phyloP scores from a whole-genome alignment of 2,329 filamentous ascomycete genomes.

The Lecanicillium sp. region DNA sequence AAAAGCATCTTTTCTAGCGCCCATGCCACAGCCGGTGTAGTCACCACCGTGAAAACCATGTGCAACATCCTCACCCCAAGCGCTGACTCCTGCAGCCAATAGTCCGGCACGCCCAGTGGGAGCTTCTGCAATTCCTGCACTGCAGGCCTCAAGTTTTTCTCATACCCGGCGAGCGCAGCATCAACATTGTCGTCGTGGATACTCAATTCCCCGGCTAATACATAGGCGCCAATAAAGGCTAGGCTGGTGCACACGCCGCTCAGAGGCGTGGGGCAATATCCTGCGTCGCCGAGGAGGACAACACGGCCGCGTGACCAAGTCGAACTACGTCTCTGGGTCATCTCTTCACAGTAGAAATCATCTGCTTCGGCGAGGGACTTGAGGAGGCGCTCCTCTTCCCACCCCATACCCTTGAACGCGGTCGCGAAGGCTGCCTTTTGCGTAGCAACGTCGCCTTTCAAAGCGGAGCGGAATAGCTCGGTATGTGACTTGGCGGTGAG shows the following conservation, averaged over 20 bases:
- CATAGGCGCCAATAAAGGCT: constrained; percentile 37
- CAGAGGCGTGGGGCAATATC: constrained; percentile 32
- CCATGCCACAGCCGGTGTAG: too few relatives aligned
- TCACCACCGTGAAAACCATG: too few relatives aligned
- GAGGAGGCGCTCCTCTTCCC: constrained; percentile 25
- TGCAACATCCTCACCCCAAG: too few relatives aligned
- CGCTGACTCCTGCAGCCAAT: too few relatives aligned
- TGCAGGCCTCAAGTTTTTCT: too few relatives aligned
- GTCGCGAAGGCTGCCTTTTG: constrained; percentile 26
- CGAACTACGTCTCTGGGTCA: constrained; percentile 32
- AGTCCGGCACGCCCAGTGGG: too few relatives aligned
- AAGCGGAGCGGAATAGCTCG: constrained; percentile 14
- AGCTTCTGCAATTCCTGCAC: too few relatives aligned
- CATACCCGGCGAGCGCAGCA: too few relatives aligned
- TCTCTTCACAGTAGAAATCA: constrained; percentile 35
- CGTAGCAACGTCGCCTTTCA: neutral
- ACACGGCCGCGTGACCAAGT: constrained; percentile 28
- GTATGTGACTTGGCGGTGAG: constrained; percentile 19
- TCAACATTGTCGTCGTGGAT: too few relatives aligned
- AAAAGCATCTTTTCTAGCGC: too few relatives aligned
- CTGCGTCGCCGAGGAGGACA: constrained; percentile 40
- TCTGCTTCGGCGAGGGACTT: constrained; percentile 19
- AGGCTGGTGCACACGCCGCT: constrained; percentile 38
- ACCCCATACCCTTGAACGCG: constrained; percentile 31
- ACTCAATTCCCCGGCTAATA: too few relatives aligned